These are phyloP conservation scores for Ceratobasidium sp. DNA, from an alignment of 1,284 basidiomycete genomes.

Conservation along the genomic window DNA sequence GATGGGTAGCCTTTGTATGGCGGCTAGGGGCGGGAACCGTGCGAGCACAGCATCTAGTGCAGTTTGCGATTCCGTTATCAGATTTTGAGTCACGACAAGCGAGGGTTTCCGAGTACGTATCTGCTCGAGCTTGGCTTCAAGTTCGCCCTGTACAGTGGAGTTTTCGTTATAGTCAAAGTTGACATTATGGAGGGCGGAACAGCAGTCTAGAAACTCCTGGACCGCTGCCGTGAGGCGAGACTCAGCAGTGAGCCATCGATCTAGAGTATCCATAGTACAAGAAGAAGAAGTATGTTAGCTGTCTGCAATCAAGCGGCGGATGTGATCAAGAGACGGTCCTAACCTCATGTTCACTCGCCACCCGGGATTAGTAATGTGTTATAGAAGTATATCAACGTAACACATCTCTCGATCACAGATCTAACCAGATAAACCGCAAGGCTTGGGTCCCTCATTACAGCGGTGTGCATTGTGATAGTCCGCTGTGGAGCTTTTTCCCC, in stretches of 20 bases:
- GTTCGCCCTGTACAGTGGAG: neutral
- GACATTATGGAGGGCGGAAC: neutral
- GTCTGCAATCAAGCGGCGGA: neutral
- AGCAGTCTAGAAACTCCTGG: neutral
- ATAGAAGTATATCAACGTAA: too few relatives aligned
- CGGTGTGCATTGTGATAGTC: too few relatives aligned
- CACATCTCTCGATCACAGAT: too few relatives aligned
- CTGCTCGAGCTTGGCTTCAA: neutral
- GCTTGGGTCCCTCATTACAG: too few relatives aligned
- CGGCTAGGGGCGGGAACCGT: neutral
- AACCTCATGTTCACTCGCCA: neutral
- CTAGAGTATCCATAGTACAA: neutral
- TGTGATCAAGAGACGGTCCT: neutral
- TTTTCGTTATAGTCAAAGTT: neutral
- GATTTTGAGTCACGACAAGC: neutral
- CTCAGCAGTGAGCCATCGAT: neutral
- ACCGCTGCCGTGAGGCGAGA: neutral
- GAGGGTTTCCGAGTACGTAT: too few relatives aligned
- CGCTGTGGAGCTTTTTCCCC: too few relatives aligned
- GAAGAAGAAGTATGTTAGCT: neutral
- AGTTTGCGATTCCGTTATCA: neutral
- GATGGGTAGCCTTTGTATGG: neutral
- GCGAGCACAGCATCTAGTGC: neutral
- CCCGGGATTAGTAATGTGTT: too few relatives aligned
- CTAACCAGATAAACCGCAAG: too few relatives aligned